A percentile compares a stretch with the other conserved stretches of the same genome.
Evolutionary conservation across 129 eudicot species (phyloP).

Genomic region (Helianthus annuus): HanXRQr2.0-SUNRISE NC_035433.2:80972217-80972716

Average conservation of each 20-base stretch:
- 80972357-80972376: background rate
- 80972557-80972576: constrained; percentile 16
- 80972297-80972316: background rate
- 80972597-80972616: background rate
- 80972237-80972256: no score
- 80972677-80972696: background rate
- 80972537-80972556: background rate
- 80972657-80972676: constrained; percentile 5
- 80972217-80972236: no score
- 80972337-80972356: background rate
- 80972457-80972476: constrained; percentile 11
- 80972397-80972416: constrained; percentile 1
- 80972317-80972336: background rate
- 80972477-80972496: background rate
- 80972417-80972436: constrained; percentile 1
- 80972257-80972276: background rate
- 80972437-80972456: constrained; percentile 3
- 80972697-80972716: background rate
- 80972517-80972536: constrained; percentile 15
- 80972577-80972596: constrained; percentile 10
- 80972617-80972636: no score
- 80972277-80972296: background rate
- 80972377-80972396: background rate
- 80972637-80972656: no score
- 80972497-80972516: constrained; percentile 13